These are phyloP conservation scores for Vanderwaltozyma polyspora DNA, from an alignment of 805 yeast genomes.

Conservation along the genomic window DNA sequence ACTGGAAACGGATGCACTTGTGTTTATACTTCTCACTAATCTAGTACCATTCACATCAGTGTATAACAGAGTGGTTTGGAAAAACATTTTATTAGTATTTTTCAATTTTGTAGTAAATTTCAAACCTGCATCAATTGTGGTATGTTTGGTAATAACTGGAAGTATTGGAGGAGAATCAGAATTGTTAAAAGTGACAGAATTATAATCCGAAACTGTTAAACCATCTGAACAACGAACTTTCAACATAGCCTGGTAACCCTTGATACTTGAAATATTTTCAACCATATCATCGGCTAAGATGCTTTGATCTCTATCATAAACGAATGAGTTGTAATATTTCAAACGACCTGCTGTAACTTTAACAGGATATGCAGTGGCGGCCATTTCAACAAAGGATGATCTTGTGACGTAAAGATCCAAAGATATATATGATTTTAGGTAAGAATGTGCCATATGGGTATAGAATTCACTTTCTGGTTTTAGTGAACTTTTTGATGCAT, in stretches of 20 bases:
- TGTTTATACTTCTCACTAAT: constrained; percentile 77
- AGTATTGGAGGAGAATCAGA: constrained; percentile 50
- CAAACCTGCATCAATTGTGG: constrained; percentile 59
- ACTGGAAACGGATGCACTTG: constrained; percentile 71
- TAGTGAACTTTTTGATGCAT: constrained; percentile 40
- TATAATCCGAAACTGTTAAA: constrained; percentile 64
- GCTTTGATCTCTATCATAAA: constrained; percentile 57
- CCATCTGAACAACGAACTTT: constrained; percentile 85
- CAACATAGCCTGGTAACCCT: constrained; percentile 71
- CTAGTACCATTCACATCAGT: constrained; percentile 68
- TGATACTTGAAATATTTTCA: constrained; percentile 37
- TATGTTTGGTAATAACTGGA: constrained; percentile 54
- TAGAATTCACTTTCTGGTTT: constrained; percentile 54
- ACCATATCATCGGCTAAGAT: constrained; percentile 50
- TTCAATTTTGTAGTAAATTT: constrained; percentile 61
- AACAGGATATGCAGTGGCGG: constrained; percentile 58
- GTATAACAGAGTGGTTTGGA: constrained; percentile 82
- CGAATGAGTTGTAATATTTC: constrained; percentile 56
- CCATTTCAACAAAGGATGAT: constrained; percentile 54
- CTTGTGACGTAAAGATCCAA: constrained; percentile 67
- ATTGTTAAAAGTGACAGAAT: constrained; percentile 43
- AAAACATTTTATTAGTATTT: constrained; percentile 66
- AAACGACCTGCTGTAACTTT: constrained; percentile 60
- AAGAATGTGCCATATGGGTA: constrained; percentile 44
- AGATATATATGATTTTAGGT: constrained; percentile 51